Base-by-base conservation (phyloP, 164 flowering plant genomes). In the Brasenia schreberi region DNA sequence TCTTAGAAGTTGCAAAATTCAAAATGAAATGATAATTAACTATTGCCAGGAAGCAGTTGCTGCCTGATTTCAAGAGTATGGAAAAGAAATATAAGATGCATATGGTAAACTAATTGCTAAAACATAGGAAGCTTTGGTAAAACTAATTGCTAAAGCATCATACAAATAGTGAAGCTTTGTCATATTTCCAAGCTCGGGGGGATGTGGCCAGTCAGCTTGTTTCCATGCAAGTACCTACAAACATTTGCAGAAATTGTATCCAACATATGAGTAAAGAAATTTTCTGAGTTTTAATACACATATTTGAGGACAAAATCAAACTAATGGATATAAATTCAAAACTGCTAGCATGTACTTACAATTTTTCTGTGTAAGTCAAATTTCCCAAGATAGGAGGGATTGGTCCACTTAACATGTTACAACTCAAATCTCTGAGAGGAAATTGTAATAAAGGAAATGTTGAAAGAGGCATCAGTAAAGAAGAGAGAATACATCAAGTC, bases 101-200 rank as follows among this genome's bases (percentile, higher is more conserved):
- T 33, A 33, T 12, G 60, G 60, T 18, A 58, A 18, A 58, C 18
- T 12, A 58, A 12, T 18, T 12, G 60, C 18, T 52, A 60, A 59
- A 43, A 4, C 12, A 74, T 95, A 95, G 66, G 96, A 58, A 95
- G 97, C 72, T 81, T 95, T 66, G 97, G n/a, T n/a, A n/a, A 58
- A 18, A 58, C 18, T 12, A 58, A 12, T 18, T 12, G 60, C 18
- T 52, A 60, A 59, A 43, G 5, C 12, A 64, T 61, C 52, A 18
- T 79, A 95, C 99, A 95, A 64, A 74, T 95, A 95, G 66, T 88
- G 96, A 58, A 95, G 97, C 72, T 81, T 95, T 66, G 97, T 74
- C 99, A 95, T 95, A 68, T 92, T 92, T 58, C 99, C 99, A 5
- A 95, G 85, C 81, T 92, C 96, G 0, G 97, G 88, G 16, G 99